Evolutionary conservation across 768 basidiomycete species (phyloP), one percentile per base, ranked within the genome.

Genomic region (Hypholoma sublateritium): DNA sequence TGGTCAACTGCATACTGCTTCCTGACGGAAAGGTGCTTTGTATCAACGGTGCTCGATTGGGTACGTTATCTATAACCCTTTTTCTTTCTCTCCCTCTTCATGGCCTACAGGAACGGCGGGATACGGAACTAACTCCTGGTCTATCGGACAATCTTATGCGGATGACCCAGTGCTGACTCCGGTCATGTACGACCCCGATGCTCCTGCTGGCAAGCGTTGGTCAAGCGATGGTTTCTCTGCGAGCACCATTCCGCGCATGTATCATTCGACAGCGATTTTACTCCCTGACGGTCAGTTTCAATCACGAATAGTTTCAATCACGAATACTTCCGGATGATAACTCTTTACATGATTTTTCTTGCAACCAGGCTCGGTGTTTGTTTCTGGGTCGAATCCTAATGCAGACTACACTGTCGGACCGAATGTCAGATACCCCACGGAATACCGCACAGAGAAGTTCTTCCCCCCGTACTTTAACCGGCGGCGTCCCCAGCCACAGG

Each of bases 381-480:
- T 93, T n/a, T 79, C 87, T 17, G 92, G 92, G 14, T 89, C 87
- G 8, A 93, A 93, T 66, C 91, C 91, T 0, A 90, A 93, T 67
- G 72, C 82, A 3, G 89, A 91, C 64, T 82, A 79, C 68, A 79
- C 74, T 46, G 70, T 77, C 35, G 77, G 74, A 5, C 61, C 69
- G n/a, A 69, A 70, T 44, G 72, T 80, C 59, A 77, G 73, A 61
- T 89, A 84, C 63, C 78, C 84, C 2, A 92, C 91, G 0, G 87
- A 90, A 67, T 90, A 90, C 64, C 83, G 86, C 21, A 83, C 85
- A 6, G 89, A 92, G 68, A 72, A 74, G 53, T 90, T 91, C 75
- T 90, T 86, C 67, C 89, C 89, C n/a, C 71, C 76, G 5, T 90
- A 88, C 69, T 89, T 81, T 69, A 81, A 80, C 66, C 59, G 77